Evolutionary conservation across 805 yeast genomes (phyloP).

Genomic region (Komagataella kurtzmanii): DNA sequence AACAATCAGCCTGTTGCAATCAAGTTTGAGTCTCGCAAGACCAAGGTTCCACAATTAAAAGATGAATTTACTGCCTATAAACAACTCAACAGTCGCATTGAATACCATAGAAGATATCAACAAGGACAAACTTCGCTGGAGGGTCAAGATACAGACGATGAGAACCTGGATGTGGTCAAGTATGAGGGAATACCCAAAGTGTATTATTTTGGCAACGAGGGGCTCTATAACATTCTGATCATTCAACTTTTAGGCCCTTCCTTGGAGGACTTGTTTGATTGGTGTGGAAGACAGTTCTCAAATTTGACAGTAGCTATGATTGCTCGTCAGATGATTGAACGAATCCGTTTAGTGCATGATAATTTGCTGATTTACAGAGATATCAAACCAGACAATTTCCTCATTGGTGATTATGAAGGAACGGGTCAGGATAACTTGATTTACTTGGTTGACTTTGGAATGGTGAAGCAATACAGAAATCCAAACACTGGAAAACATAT

Average conservation of each 20-base stretch:
- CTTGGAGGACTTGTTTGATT: conserved; percentile 70
- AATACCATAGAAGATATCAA: not conserved
- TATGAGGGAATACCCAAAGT: conserved; percentile 67
- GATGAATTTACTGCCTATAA: conserved; percentile 75
- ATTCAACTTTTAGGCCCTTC: conserved; percentile 78
- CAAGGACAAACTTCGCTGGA: conserved; percentile 14
- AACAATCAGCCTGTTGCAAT: conserved; percentile 54
- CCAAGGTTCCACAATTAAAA: conserved; percentile 74
- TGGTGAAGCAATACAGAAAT: conserved; percentile 78
- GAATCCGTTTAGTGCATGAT: conserved; percentile 63
- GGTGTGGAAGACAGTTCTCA: conserved; percentile 73
- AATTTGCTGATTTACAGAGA: conserved; percentile 71
- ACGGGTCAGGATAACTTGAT: conserved; percentile 39
- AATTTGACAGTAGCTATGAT: conserved; percentile 62
- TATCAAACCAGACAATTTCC: conserved; percentile 73
- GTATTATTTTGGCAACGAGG: conserved; percentile 78
- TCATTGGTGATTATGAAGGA: conserved; percentile 38
- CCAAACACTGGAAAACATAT: conserved; percentile 71
- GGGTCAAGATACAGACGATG: conserved; percentile 3
- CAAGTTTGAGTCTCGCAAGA: conserved; percentile 68
- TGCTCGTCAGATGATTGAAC: conserved; percentile 65
- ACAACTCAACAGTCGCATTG: conserved; percentile 35
- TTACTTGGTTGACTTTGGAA: conserved; percentile 71
- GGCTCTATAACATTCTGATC: conserved; percentile 64
- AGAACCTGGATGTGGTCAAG: conserved; percentile 12